Percentiles rank a stretch among this genome's conserved stretches.
Evolutionary conservation across 192 early-diverging fungal genomes (phyloP).

Genomic region (Pecoramyces ruminantium): DNA sequence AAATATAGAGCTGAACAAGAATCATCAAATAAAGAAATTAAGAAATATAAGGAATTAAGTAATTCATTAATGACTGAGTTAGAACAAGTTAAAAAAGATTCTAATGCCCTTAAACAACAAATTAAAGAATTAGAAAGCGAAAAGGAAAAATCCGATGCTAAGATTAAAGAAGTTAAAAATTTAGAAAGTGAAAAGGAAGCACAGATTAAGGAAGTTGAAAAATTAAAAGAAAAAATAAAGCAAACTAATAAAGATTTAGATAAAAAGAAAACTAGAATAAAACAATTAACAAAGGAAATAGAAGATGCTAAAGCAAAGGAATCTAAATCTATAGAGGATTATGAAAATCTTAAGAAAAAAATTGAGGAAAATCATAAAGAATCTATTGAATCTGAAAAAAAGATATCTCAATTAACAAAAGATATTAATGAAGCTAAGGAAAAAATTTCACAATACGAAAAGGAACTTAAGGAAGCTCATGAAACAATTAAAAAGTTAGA

Average conservation of each 20-base stretch:
- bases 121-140: background rate
- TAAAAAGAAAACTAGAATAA: background rate
- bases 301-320: background rate
- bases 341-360: background rate
- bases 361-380: background rate
- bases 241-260: background rate
- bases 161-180: background rate
- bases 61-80: background rate
- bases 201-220: background rate
- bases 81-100: background rate
- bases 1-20: background rate
- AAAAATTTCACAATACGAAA: background rate
- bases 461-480: background rate
- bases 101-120: background rate
- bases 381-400: background rate
- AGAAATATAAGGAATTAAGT: background rate
- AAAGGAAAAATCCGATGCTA: background rate
- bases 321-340: background rate
- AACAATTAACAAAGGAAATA: background rate
- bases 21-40: background rate
- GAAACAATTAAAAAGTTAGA: background rate
- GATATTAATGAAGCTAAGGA: background rate
- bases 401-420: background rate
- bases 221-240: background rate
- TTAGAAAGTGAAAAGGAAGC: background rate